Evolutionary conservation across 2,329 filamentous ascomycete species (phyloP).

Genomic region (Fusarium pseudograminearum): DNA sequence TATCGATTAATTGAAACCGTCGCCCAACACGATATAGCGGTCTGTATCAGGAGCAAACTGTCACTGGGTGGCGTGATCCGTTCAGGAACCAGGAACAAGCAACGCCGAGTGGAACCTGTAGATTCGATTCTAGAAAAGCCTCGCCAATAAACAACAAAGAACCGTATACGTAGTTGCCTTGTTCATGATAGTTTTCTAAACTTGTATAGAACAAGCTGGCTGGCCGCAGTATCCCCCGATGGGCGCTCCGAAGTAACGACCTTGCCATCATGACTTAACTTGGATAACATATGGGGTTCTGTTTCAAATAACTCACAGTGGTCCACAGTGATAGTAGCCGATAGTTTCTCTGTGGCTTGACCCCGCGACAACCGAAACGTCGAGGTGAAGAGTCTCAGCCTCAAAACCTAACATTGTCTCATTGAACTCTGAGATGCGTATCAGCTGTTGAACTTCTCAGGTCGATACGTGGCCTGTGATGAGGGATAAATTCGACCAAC

Average conservation of each 20-base stretch:
- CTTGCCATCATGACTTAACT: constrained; percentile 2
- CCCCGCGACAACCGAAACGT: constrained; percentile 26
- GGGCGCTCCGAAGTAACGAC: background rate
- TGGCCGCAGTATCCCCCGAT: background rate
- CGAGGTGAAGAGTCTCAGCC: constrained; percentile 13
- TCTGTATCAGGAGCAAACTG: constrained; percentile 24
- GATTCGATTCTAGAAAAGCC: constrained; percentile 22
- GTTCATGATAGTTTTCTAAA: background rate
- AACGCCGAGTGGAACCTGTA: constrained; percentile 14
- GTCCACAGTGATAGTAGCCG: constrained; percentile 5
- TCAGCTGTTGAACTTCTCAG: background rate
- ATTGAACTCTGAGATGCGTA: constrained; percentile 9
- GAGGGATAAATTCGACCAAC: background rate
- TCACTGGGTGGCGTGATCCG: constrained; percentile 34
- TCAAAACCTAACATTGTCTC: constrained; percentile 14
- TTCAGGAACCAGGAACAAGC: constrained; percentile 43
- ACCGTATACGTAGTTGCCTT: background rate
- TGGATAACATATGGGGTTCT: constrained; percentile 11
- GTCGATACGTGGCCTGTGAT: background rate
- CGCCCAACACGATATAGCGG: constrained; percentile 19
- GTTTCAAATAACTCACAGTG: constrained; percentile 18
- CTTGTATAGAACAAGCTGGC: background rate
- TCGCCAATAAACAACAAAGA: background rate
- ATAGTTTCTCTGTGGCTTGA: constrained; percentile 5
- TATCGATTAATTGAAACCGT: constrained; percentile 7